Base-by-base conservation (phyloP, 805 yeast genomes). In the Metschnikowia colocasiae region DNA sequence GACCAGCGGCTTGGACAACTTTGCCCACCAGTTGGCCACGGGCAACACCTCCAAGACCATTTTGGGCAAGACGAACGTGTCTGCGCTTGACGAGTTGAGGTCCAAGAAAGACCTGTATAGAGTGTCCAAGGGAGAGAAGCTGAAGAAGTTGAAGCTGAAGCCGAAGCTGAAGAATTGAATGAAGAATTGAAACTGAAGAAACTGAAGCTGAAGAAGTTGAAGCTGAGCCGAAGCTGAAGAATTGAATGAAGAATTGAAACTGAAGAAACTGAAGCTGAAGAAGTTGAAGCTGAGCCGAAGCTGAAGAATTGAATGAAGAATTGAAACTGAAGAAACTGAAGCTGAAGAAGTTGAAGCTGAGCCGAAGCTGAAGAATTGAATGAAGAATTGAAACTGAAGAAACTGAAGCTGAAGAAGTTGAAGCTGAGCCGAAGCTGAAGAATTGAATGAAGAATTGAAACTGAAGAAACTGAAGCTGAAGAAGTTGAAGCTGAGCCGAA, bases 1-100 rank as follows among this genome's bases (percentile, higher is more conserved):
- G 50, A 87, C 95, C 19, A 85, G 90, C 61, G 96, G 96, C 0
- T 65, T 83, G 41, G 74, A 76, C 40, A 88, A 87, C 60, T 68
- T 88, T 55, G 96, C 96, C 1, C 91, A 87, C 60, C 74, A 83
- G 59, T 71, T 91, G 57, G 76, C 84, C 6, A 77, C 81, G 47
- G 87, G 87, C 15, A 73, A 78, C 44, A 82, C 86, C 4, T 92
- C 85, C 61, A 69, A 74, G 25, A 71, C 76, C 19, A 81, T 91
- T 43, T 70, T 88, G 59, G 96, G 97, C 0, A 83, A 81, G 56
- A 76, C 76, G 40, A 78, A 78, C 53, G 75, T 75, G 38, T 79
- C 82, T 58, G 97, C 96, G 0, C 68, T 87, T 47, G 80, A 81
- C 40, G 82, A 79, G 44, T 68, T 87, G 57, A 60, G 57, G 48